Conservation (phyloP, 1,284 basidiomycete genomes). For the Dichomitus squalens region DNA sequence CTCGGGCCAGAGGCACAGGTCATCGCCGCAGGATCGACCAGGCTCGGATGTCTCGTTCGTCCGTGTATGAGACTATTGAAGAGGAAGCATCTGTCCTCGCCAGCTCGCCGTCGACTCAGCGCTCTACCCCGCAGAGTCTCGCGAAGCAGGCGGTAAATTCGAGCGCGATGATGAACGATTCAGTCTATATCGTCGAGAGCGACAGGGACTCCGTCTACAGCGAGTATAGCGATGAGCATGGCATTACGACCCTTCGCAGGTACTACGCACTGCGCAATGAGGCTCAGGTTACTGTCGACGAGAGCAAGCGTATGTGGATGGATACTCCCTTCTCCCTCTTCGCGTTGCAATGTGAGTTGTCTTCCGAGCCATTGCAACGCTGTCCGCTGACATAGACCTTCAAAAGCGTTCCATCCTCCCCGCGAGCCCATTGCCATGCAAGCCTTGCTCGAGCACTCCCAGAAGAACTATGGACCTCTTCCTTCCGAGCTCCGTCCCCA, state of each 20-base stretch:
- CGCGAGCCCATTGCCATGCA: slow-evolving; percentile 64
- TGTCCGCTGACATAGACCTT: not conserved
- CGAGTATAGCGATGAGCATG: slow-evolving; percentile 66
- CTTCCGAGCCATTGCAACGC: not conserved
- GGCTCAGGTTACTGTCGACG: slow-evolving; percentile 63
- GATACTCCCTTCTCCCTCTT: slow-evolving; percentile 77
- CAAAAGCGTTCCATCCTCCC: slow-evolving; percentile 71
- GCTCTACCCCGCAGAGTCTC: slow-evolving; percentile 20
- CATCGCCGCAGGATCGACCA: slow-evolving; percentile 72
- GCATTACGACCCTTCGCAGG: slow-evolving; percentile 59
- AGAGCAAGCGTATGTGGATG: slow-evolving; percentile 65
- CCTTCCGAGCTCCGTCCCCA: slow-evolving; percentile 65
- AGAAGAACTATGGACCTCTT: slow-evolving; percentile 68
- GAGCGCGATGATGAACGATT: slow-evolving; percentile 32
- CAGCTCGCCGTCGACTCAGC: slow-evolving; percentile 40
- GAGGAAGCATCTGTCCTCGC: slow-evolving; percentile 55
- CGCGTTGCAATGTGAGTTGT: slow-evolving; percentile 67
- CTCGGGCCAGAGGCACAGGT: slow-evolving; percentile 60
- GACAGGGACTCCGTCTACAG: slow-evolving; percentile 53
- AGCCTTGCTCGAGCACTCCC: slow-evolving; percentile 71
- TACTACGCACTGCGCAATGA: slow-evolving; percentile 74
- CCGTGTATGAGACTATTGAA: slow-evolving; percentile 78
- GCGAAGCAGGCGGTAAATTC: slow-evolving; percentile 9
- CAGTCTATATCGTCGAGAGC: slow-evolving; percentile 58
- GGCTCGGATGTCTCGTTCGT: slow-evolving; percentile 61